Evolutionary conservation across 148 eudicot genomes (phyloP).

Genomic region (Camellia japonica): DNA sequence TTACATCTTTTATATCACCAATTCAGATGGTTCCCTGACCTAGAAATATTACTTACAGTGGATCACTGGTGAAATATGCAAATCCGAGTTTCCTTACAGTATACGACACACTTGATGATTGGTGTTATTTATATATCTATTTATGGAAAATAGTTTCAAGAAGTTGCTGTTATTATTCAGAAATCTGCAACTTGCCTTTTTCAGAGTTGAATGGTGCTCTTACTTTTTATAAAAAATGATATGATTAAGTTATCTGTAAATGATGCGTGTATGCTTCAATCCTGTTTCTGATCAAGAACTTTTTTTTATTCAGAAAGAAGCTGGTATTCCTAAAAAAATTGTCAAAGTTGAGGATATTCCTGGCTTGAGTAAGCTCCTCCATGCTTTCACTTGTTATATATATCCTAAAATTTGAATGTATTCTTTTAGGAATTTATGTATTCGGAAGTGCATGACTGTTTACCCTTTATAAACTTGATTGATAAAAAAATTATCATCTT

Average conservation of each 20-base stretch:
- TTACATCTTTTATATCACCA: too few species aligned
- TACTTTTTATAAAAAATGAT: neutral
- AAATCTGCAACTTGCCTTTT: neutral
- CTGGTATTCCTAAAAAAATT: conserved; percentile 65
- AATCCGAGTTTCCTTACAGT: too few species aligned
- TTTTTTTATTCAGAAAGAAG: conserved; percentile 65
- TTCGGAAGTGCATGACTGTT: conserved; percentile 1
- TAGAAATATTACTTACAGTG: too few species aligned
- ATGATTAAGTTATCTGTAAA: neutral
- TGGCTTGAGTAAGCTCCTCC: conserved; percentile 72
- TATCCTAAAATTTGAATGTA: neutral
- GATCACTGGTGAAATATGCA: too few species aligned
- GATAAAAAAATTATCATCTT: neutral
- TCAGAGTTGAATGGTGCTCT: neutral
- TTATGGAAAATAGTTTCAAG: neutral
- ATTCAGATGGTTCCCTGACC: too few species aligned
- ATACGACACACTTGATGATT: too few species aligned
- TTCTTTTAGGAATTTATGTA: neutral
- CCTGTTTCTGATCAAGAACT: neutral
- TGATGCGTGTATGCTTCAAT: neutral
- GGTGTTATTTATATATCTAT: neutral
- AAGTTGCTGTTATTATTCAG: neutral
- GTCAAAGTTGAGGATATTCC: conserved; percentile 86
- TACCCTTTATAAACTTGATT: neutral
- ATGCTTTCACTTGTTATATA: neutral